phyloP scores from a whole-genome alignment of 192 early-diverging fungal species.

The Coemansia sp. region DNA sequence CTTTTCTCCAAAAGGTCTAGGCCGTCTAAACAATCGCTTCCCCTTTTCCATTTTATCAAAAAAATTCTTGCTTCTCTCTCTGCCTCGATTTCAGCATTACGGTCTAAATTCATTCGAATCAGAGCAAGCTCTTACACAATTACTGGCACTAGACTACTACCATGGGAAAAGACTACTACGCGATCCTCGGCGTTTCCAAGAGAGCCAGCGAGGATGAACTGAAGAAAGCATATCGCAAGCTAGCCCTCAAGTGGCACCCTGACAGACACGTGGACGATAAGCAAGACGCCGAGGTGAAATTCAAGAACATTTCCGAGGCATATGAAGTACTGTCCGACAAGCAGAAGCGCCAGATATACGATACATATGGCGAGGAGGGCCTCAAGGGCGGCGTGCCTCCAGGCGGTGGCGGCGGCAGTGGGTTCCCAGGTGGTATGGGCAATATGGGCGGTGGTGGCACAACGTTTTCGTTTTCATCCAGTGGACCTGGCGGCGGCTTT shows the following conservation, averaged over 20 bases:
- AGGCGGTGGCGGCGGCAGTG: constrained; percentile 57
- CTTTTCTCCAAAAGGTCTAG: background rate
- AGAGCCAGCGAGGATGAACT: constrained; percentile 75
- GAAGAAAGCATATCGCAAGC: constrained; percentile 79
- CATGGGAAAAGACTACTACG: constrained; percentile 94
- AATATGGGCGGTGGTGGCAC: constrained; percentile 53
- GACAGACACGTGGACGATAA: constrained; percentile 48
- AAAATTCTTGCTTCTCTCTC: background rate
- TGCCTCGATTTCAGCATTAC: background rate
- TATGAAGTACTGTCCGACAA: constrained; percentile 94
- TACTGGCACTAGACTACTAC: background rate
- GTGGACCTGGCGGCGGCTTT: constrained; percentile 63
- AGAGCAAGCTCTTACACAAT: background rate
- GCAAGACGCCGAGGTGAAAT: constrained; percentile 57
- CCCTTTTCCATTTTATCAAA: background rate
- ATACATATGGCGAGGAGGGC: constrained; percentile 93
- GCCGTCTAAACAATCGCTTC: background rate
- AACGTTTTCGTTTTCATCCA: constrained; percentile 68
- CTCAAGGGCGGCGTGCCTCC: constrained; percentile 63
- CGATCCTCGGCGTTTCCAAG: constrained; percentile 78
- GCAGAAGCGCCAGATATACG: constrained; percentile 89
- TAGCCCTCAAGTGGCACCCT: constrained; percentile 57
- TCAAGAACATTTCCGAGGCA: constrained; percentile 98
- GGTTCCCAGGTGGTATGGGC: constrained; percentile 24
- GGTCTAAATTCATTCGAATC: background rate